Evolutionary conservation across 1,284 basidiomycete genomes (phyloP).

Genomic region (Crucibulum cyathiforme): DNA sequence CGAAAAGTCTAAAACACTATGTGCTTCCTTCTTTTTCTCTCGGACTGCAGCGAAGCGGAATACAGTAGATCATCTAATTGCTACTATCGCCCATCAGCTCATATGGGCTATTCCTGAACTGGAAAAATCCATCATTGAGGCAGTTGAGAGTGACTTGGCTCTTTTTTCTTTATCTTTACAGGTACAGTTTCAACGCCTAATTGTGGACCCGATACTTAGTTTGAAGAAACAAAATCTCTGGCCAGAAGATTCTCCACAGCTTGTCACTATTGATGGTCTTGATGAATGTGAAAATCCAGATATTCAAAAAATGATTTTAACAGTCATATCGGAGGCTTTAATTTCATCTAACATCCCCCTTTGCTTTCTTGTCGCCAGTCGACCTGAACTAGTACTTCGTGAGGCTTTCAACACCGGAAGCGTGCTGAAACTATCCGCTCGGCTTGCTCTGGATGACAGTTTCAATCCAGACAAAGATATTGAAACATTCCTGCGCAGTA

Average conservation of each 20-base stretch:
- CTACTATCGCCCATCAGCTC: background rate
- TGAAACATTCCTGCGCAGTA: background rate
- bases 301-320: slow-evolving; percentile 4
- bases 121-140: slow-evolving; percentile 3
- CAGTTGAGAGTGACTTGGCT: background rate
- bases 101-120: background rate
- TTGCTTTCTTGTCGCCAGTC: slow-evolving; percentile 7
- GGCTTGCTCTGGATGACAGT: slow-evolving; percentile 1
- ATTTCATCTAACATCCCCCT: slow-evolving; percentile 1
- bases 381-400: slow-evolving; percentile 7
- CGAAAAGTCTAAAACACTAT: background rate
- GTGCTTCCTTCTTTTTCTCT: background rate
- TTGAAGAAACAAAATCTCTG: background rate
- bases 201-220: background rate
- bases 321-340: background rate
- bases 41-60: background rate
- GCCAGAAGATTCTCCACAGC: background rate
- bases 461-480: slow-evolving; percentile 9
- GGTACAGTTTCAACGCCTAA: background rate
- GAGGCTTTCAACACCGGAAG: background rate
- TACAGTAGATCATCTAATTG: background rate
- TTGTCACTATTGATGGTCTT: slow-evolving; percentile 8
- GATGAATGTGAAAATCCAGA: slow-evolving; percentile 7
- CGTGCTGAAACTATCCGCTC: background rate
- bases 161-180: background rate